A percentile compares a stretch with the other conserved stretches of the same genome.
These are phyloP conservation scores for Drechmeria coniospora DNA, from an alignment of 2,329 filamentous ascomycete species.

Conservation along the genomic window DNA sequence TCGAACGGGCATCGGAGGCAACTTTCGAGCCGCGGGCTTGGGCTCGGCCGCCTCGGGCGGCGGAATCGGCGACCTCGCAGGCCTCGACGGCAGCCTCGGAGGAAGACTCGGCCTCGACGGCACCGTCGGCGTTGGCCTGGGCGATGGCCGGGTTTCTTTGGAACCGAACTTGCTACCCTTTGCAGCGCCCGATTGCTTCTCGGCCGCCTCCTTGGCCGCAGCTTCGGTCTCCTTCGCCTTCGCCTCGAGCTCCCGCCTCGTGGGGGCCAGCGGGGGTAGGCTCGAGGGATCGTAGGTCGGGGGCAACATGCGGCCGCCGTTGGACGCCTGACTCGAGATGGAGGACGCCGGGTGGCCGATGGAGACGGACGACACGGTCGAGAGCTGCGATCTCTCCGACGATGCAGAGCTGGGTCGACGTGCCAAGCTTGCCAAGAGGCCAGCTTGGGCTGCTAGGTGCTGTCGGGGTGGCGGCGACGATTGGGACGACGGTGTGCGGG, in stretches of 20 bases:
- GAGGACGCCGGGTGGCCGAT: slow-evolving; percentile 29
- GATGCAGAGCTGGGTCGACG: slow-evolving; percentile 39
- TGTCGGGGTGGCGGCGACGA: slow-evolving; percentile 28
- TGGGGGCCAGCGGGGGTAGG: slow-evolving; percentile 41
- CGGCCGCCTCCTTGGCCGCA: slow-evolving; percentile 3
- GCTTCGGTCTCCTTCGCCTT: slow-evolving; percentile 16
- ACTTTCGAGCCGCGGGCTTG: slow-evolving; percentile 3
- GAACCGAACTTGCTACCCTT: slow-evolving; percentile 4
- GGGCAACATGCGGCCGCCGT: slow-evolving; percentile 30
- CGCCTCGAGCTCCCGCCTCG: slow-evolving; percentile 36
- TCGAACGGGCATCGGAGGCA: slow-evolving; percentile 5
- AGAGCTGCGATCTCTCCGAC: slow-evolving; percentile 40
- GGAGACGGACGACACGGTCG: slow-evolving; percentile 37
- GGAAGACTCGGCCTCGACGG: slow-evolving; percentile 26
- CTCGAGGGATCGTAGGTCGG: slow-evolving; percentile 43
- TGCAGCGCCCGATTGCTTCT: slow-evolving; percentile 1
- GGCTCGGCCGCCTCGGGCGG: slow-evolving; percentile 1
- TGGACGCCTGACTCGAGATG: slow-evolving; percentile 30
- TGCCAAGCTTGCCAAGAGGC: slow-evolving; percentile 19
- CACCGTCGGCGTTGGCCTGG: slow-evolving; percentile 14
- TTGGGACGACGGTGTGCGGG: slow-evolving; percentile 12
- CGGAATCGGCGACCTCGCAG: slow-evolving; percentile 16
- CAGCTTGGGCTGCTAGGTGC: slow-evolving; percentile 30
- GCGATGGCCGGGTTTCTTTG: slow-evolving; percentile 2
- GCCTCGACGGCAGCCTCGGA: slow-evolving; percentile 35